Base-by-base conservation (phyloP, 176 grass and related monocot species). In the Cenchrus purpureus region DNA sequence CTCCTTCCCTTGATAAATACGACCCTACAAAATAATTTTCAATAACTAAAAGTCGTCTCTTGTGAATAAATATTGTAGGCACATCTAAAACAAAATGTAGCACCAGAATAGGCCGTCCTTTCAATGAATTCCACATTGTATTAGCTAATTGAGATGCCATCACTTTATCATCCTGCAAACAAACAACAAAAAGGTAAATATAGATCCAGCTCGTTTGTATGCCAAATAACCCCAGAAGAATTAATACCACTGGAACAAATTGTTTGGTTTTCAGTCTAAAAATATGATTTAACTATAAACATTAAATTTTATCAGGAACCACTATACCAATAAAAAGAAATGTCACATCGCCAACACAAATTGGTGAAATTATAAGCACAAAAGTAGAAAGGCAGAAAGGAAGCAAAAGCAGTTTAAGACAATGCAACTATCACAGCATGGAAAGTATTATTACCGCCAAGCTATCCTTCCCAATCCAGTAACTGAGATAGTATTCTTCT, bases 381-480 rank as follows among this genome's bases (percentile, higher is more conserved):
- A 63, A 28, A 57, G 50, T 17, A 53, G 64, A 70, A 80, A 68
- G 6, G 16, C 5, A 10, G 1, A 82, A 34, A 82, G 19, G 51
- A 20, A 65, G 32, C 19, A 40, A 19, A 6, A 86, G 82, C 74
- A 31, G 8, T 43, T 65, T 82, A 65, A 64, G 48, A 69, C 22
- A 81, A 48, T n/a, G 28, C 9, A 65, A 72, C 74, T 37, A 43
- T 59, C 22, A n/a, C 43, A 66, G 12, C 63, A 79, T 77, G 77
- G 44, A 81, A 86, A 10, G 9, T 83, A 83, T 87, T 82, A 86
- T 94, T 93, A 98, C 93, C 93, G 62, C 76, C 15, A 86, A 79
- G 76, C 93, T 95, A 77, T 98, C 91, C 80, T 92, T 98, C 79
- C 95, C 95, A 82, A 95, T 88, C 95, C 93, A 98, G 89, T 87